These are phyloP conservation scores for Grammothele lineata DNA, from an alignment of 768 basidiomycete species.

Conservation along the genomic window DNA sequence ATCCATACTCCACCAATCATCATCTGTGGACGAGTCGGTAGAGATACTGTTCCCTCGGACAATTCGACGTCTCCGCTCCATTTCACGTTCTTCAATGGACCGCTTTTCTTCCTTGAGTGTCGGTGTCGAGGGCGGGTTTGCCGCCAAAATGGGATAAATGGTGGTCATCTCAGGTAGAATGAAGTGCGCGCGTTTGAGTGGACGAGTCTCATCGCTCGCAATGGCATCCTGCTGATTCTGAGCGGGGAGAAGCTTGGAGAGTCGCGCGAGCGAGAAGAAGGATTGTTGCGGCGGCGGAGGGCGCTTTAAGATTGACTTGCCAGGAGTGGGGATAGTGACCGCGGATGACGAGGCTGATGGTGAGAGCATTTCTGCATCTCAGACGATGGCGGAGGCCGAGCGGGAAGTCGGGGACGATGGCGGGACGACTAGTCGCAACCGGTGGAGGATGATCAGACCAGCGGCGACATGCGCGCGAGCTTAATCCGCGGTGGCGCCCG, in stretches of 20 bases:
- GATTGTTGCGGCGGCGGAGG: constrained; percentile 66
- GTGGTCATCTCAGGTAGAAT: constrained; percentile 82
- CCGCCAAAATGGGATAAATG: constrained; percentile 84
- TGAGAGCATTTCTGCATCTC: constrained; percentile 31
- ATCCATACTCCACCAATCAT: constrained; percentile 83
- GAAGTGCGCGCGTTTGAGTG: constrained; percentile 87
- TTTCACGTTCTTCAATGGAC: constrained; percentile 73
- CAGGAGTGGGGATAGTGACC: constrained; percentile 73
- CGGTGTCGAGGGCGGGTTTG: constrained; percentile 80
- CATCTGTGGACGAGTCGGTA: constrained; percentile 20
- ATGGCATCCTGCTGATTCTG: constrained; percentile 29
- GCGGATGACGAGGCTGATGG: constrained; percentile 76
- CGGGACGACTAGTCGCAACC: too few relatives aligned
- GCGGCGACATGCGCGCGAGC: background rate
- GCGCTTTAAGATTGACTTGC: constrained; percentile 77
- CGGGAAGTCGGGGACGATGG: constrained; percentile 5
- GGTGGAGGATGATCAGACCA: background rate
- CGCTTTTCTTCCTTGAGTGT: constrained; percentile 77
- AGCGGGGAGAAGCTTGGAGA: constrained; percentile 70
- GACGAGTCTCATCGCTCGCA: constrained; percentile 44
- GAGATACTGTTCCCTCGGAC: constrained; percentile 44
- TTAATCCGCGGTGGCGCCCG: background rate
- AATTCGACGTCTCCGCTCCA: constrained; percentile 60
- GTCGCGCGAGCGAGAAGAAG: constrained; percentile 57
- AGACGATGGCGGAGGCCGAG: background rate